Percentiles rank a stretch among this genome's conserved stretches.
Conservation (phyloP, 75 land plant genomes). For the Sequoia sempervirens region DNA sequence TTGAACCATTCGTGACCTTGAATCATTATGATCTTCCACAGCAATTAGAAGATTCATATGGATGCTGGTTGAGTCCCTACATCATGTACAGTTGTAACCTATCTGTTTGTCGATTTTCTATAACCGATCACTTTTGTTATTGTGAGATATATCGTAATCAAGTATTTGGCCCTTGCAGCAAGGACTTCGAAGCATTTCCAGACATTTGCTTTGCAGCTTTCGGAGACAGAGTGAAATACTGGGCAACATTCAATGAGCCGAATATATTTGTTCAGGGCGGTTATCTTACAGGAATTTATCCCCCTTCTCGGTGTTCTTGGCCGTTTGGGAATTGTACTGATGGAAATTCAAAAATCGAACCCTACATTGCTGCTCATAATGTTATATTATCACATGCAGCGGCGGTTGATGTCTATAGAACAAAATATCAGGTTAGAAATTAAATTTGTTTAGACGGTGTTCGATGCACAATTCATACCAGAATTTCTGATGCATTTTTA, state of each 20-base stretch:
- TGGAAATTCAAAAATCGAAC: constrained; percentile 7
- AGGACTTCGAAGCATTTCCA: background rate
- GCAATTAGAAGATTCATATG: no score
- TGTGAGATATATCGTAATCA: no score
- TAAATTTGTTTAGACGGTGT: background rate
- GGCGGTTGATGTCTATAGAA: constrained; percentile 1
- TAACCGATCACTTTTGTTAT: no score
- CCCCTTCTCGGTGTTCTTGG: background rate
- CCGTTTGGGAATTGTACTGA: constrained; percentile 1
- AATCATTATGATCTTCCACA: no score
- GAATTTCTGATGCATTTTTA: no score
- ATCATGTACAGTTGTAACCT: no score
- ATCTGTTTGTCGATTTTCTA: no score
- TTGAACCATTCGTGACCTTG: no score
- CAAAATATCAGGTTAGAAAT: background rate
- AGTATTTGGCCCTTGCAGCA: background rate
- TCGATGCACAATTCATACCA: background rate
- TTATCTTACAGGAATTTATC: background rate
- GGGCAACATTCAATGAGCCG: background rate
- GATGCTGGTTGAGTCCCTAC: no score
- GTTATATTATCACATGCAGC: constrained; percentile 20
- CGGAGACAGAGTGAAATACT: background rate
- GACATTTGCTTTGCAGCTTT: background rate
- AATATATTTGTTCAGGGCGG: background rate
- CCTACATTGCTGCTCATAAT: constrained; percentile 17